These are phyloP conservation scores for Aspergillus viridinutans DNA, from an alignment of 2,329 filamentous ascomycete genomes.

Conservation along the genomic window DNA sequence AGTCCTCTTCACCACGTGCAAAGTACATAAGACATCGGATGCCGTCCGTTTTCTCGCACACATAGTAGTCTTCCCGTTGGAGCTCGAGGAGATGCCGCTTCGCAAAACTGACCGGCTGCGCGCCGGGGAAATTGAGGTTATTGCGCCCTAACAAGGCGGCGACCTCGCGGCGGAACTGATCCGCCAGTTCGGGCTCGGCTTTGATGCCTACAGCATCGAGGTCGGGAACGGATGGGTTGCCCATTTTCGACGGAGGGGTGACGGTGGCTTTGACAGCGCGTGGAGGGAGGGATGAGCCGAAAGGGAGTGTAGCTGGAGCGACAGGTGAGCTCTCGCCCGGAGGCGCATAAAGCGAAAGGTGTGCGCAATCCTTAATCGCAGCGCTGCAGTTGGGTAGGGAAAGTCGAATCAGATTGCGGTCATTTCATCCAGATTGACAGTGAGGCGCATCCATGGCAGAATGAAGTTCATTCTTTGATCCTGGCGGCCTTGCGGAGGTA, in stretches of 20 bases:
- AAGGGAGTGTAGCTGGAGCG: not conserved
- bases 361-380: slow-evolving; percentile 1
- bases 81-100: slow-evolving; percentile 79
- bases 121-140: slow-evolving; percentile 72
- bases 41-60: slow-evolving; percentile 97
- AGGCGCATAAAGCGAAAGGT: slow-evolving; percentile 14
- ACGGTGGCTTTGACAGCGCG: not conserved
- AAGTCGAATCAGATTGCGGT: not conserved
- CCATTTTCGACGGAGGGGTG: slow-evolving; percentile 24
- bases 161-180: slow-evolving; percentile 66
- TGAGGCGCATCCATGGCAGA: slow-evolving; percentile 3
- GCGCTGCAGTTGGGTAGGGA: not conserved
- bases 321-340: slow-evolving; percentile 17
- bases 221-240: slow-evolving; percentile 36
- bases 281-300: not conserved
- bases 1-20: slow-evolving; percentile 51
- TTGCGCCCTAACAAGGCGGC: slow-evolving; percentile 68
- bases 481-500: slow-evolving; percentile 3
- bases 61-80: slow-evolving; percentile 80
- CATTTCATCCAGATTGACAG: not conserved
- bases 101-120: slow-evolving; percentile 91
- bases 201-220: slow-evolving; percentile 55
- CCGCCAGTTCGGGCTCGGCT: slow-evolving; percentile 57
- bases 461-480: slow-evolving; percentile 2
- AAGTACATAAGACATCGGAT: slow-evolving; percentile 94